phyloP scores from a whole-genome alignment of 148 eudicot genomes.

The Vaccinium corymbosum region DNA sequence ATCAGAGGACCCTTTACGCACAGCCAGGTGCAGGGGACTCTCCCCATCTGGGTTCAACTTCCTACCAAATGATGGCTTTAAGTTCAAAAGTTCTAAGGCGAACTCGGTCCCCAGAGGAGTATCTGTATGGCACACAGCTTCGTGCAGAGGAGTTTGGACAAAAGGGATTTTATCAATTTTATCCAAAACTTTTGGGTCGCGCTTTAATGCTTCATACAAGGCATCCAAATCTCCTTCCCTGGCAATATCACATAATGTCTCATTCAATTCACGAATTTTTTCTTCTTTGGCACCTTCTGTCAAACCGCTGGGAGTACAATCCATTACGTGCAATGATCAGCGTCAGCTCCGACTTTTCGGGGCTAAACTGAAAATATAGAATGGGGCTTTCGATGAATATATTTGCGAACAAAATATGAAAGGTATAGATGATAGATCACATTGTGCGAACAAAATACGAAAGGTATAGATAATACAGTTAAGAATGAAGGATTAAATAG shows the following conservation, averaged over 20 bases:
- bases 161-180: background rate
- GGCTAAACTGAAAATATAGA: background rate
- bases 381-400: background rate
- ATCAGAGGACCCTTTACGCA: background rate
- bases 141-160: conserved; percentile 3
- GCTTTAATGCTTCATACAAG: background rate
- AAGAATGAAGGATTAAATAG: too few relatives aligned
- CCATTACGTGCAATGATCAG: background rate
- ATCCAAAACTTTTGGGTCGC: background rate
- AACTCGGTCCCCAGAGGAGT: background rate
- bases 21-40: conserved; percentile 1
- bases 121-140: too few relatives aligned
- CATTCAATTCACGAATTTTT: background rate
- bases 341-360: background rate
- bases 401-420: too few relatives aligned
- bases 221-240: background rate
- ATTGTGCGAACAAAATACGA: too few relatives aligned
- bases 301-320: background rate
- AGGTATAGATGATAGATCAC: too few relatives aligned
- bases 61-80: conserved; percentile 7
- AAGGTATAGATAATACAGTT: too few relatives aligned
- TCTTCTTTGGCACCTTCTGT: background rate
- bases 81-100: background rate
- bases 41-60: background rate
- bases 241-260: background rate